Evolutionary conservation across 2,329 filamentous ascomycete genomes (phyloP).

Genomic region (Daldinia sp.): DNA sequence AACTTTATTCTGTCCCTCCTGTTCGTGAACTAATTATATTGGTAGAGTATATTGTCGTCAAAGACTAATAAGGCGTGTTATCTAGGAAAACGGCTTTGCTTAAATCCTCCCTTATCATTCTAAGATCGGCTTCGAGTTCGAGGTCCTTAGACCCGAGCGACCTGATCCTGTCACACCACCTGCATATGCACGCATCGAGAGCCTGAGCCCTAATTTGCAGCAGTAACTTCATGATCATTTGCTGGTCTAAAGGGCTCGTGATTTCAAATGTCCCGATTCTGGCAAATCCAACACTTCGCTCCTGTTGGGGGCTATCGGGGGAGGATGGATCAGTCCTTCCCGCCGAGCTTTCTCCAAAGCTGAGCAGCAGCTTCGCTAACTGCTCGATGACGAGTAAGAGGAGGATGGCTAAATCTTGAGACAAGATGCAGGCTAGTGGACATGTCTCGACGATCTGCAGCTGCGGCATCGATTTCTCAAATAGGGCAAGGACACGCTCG

Average conservation of each 20-base stretch:
- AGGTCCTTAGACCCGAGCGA: too few species aligned
- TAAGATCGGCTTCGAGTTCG: neutral
- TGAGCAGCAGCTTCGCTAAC: neutral
- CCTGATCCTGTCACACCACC: neutral
- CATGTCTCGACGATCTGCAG: neutral
- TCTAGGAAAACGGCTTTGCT: neutral
- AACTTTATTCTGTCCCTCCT: neutral
- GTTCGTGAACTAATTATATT: neutral
- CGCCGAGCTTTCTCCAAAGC: neutral
- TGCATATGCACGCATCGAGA: neutral
- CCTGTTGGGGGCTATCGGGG: neutral
- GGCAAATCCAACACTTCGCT: neutral
- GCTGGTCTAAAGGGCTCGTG: neutral
- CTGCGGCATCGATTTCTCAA: neutral
- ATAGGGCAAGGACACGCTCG: neutral
- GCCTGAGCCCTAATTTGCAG: neutral
- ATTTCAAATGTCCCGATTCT: neutral
- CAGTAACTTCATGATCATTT: neutral
- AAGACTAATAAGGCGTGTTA: too few species aligned
- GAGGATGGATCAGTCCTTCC: too few species aligned
- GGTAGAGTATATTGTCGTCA: neutral
- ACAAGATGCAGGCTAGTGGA: neutral
- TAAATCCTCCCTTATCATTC: neutral
- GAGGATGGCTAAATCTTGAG: neutral
- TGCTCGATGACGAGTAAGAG: neutral